These are phyloP conservation scores for Colletotrichum sp. DNA, from an alignment of 2,329 filamentous ascomycete species.

Conservation along the genomic window DNA sequence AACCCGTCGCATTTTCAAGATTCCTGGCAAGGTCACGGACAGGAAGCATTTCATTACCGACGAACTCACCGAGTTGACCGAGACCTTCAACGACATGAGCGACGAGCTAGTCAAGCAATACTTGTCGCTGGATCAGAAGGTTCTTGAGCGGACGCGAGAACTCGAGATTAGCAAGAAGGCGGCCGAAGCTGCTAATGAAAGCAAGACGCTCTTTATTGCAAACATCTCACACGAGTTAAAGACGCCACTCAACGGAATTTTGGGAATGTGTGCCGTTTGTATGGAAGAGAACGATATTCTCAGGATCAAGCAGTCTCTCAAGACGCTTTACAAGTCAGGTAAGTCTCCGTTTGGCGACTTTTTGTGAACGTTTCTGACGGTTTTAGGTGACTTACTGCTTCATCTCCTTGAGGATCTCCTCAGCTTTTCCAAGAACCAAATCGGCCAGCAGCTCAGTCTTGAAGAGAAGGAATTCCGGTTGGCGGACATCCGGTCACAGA, in stretches of 20 bases:
- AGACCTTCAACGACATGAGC: constrained; percentile 92
- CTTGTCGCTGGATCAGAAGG: constrained; percentile 81
- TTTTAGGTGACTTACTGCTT: constrained; percentile 71
- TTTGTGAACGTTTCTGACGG: not conserved
- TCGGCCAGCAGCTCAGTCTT: constrained; percentile 80
- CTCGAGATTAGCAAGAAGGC: constrained; percentile 90
- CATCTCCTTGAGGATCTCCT: constrained; percentile 89
- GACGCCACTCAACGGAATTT: constrained; percentile 92
- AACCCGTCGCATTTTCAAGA: constrained; percentile 71
- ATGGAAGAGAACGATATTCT: constrained; percentile 87
- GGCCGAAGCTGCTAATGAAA: constrained; percentile 93
- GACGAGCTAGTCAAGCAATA: constrained; percentile 91
- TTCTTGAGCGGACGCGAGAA: constrained; percentile 81
- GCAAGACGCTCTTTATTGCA: constrained; percentile 96
- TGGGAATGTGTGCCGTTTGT: constrained; percentile 92
- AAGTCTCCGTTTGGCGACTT: not conserved
- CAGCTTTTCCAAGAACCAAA: constrained; percentile 94
- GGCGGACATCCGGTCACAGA: constrained; percentile 82
- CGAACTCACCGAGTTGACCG: constrained; percentile 82
- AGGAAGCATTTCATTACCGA: constrained; percentile 79
- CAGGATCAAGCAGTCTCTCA: constrained; percentile 81
- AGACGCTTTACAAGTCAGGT: constrained; percentile 86
- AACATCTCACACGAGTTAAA: constrained; percentile 91
- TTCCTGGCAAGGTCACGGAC: constrained; percentile 82
- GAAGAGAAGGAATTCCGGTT: constrained; percentile 87